Base-by-base conservation (phyloP, 2,329 filamentous ascomycete genomes). In the Teratosphaeria pseudoeucalypti region DNA sequence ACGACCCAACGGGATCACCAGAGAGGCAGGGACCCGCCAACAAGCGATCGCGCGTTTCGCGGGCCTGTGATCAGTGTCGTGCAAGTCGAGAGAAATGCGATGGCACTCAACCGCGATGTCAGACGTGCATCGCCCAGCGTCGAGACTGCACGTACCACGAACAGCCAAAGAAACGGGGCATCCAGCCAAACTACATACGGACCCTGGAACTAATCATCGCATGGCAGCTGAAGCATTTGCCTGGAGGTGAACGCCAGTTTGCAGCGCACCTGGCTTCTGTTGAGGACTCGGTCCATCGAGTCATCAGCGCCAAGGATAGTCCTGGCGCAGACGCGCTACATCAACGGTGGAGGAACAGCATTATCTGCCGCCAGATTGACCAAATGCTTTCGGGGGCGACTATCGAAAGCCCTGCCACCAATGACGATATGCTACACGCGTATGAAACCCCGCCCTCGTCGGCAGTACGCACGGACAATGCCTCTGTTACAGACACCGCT, bases 171-270 rank as follows among this genome's bases (percentile, higher is more conserved):
- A 90, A 90, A 71, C 80, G 88, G 63, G 88, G 89, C 3, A 83
- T 92, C 11, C 88, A 88, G 66, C 88, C 88, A n/a, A 88, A 89
- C 16, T 90, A 91, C 68, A 86, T 92, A 58, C 82, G 87, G 37
- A 87, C 86, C 0, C 77, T 92, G 19, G 88, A 92, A 71, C 73
- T 88, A 52, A 81, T 85, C 10, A 78, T 88, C 58, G 85, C 85
- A 12, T 85, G 85, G 77, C 74, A 88, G 1, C 86, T 89, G 61
- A 80, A 83, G 61, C 81, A 82, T 58, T 79, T 84, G 39, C 78
- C 82, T 14, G 82, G 80, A 10, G 80, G 78, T 55, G 85, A 89
- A 70, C 76, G 78, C 57, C 77, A 79, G 14, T 77, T 89, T 27
- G 79, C 82, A 55, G 73, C 73, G 7, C 73, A 85, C 56, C 74